Evolutionary conservation across 2,329 filamentous ascomycete species (phyloP).

Genomic region (Aspergillus niger): DNA sequence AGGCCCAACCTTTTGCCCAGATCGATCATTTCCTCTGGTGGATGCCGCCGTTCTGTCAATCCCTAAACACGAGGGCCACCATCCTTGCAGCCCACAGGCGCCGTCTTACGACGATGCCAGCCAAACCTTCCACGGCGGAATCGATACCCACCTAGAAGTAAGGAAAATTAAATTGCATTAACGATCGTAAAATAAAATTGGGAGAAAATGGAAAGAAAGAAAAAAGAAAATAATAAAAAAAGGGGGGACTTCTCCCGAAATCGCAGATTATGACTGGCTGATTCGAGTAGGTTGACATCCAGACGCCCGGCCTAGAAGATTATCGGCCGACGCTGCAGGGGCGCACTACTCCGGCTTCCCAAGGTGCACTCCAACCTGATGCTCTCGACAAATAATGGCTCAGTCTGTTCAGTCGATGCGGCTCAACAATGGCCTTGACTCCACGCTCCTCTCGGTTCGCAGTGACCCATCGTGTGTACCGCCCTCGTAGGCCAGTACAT

Average conservation of each 20-base stretch:
- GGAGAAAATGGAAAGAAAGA: neutral
- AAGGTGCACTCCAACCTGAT: constrained; percentile 1
- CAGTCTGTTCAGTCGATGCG: constrained; percentile 6
- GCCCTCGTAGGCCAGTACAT: constrained; percentile 4
- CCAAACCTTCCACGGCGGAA: neutral
- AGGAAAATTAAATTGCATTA: neutral
- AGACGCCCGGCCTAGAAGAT: constrained; percentile 8
- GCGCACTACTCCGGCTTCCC: constrained; percentile 4
- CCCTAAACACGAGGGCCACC: neutral
- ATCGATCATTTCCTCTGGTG: constrained; percentile 2
- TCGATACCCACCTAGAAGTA: neutral
- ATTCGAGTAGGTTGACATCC: neutral
- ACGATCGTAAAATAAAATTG: neutral
- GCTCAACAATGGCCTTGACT: constrained; percentile 15
- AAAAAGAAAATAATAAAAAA: neutral
- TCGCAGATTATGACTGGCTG: neutral
- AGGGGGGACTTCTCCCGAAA: neutral
- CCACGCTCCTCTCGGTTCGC: constrained; percentile 3
- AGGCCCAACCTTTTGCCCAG: neutral
- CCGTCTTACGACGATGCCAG: neutral
- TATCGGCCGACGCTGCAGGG: constrained; percentile 6
- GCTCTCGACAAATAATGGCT: constrained; percentile 8
- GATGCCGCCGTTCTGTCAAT: constrained; percentile 2
- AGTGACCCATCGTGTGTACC: constrained; percentile 1
- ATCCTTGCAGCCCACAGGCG: neutral